Conservation (phyloP, 208 protist species). For the Leishmania arabica region DNA sequence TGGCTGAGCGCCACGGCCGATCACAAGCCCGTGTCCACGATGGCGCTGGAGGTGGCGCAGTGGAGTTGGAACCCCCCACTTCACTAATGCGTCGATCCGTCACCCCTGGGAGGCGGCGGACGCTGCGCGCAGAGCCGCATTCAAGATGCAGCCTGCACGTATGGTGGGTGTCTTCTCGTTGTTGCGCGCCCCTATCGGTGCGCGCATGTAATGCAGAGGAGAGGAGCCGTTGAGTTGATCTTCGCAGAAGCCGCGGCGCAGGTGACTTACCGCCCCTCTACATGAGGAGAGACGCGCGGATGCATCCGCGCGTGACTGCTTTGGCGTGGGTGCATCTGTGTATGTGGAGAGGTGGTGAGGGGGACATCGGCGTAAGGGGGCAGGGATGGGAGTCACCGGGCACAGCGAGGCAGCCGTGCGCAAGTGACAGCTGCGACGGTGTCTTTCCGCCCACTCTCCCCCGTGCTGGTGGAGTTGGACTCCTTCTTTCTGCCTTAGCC, state of each 20-base stretch:
- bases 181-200: background rate
- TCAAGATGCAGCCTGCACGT: background rate
- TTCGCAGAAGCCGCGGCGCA: background rate
- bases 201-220: background rate
- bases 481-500: background rate
- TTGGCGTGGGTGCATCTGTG: background rate
- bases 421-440: background rate
- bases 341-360: background rate
- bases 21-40: conserved; percentile 59
- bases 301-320: background rate
- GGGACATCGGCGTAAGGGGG: background rate
- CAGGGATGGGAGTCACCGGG: background rate
- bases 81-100: conserved; percentile 20
- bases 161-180: background rate
- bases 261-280: background rate
- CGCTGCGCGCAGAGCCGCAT: background rate
- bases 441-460: background rate
- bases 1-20: conserved; percentile 82
- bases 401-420: background rate
- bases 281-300: background rate
- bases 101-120: background rate
- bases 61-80: conserved; percentile 86
- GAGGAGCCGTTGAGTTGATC: background rate
- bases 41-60: conserved; percentile 80
- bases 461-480: too few relatives aligned